Conservation (phyloP, 805 yeast genomes). For the Sugiyamaella boreocaroliniensis region DNA sequence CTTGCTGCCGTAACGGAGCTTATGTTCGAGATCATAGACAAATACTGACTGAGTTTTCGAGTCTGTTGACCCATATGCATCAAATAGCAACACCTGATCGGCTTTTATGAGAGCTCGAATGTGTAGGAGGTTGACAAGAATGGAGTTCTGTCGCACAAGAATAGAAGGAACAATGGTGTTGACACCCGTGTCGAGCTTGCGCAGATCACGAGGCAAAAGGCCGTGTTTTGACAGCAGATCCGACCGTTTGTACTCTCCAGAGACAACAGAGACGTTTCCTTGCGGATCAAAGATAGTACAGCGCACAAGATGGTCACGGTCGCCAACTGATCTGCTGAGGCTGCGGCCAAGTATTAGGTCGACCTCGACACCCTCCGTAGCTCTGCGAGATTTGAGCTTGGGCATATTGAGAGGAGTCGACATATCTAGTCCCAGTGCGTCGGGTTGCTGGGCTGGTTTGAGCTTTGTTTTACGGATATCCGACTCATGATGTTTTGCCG, state of each 20-base stretch:
- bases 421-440: neutral
- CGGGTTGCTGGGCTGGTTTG: neutral
- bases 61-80: constrained; percentile 54
- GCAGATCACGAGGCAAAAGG: constrained; percentile 77
- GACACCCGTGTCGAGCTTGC: constrained; percentile 78
- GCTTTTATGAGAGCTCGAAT: constrained; percentile 83
- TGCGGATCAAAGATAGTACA: constrained; percentile 73
- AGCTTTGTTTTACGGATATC: neutral
- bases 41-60: constrained; percentile 67
- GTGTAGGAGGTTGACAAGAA: constrained; percentile 75
- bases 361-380: neutral
- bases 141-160: constrained; percentile 69
- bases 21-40: constrained; percentile 71
- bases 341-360: constrained; percentile 21
- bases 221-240: constrained; percentile 69
- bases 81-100: constrained; percentile 77
- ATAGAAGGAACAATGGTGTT: constrained; percentile 86
- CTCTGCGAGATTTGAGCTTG: neutral
- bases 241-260: constrained; percentile 66
- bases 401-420: neutral
- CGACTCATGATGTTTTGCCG: neutral
- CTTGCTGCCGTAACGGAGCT: constrained; percentile 40
- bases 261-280: constrained; percentile 65
- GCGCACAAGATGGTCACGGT: constrained; percentile 42
- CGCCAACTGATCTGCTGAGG: constrained; percentile 16